Base-by-base conservation (phyloP, 108 stramenopile genomes). In the Pinguiococcus pyrenoidosus region DNA sequence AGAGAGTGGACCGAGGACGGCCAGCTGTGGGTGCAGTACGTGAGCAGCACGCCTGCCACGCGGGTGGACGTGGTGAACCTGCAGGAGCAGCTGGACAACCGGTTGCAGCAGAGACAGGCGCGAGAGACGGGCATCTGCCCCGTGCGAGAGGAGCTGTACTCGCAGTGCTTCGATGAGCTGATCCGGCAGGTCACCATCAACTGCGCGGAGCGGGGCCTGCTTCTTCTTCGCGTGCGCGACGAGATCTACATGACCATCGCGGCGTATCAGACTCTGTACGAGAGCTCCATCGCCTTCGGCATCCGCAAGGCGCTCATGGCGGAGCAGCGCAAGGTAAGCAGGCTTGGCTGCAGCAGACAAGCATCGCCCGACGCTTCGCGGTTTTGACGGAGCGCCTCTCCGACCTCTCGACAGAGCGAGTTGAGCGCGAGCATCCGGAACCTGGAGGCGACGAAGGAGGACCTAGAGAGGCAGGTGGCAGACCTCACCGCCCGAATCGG, bases 21-120 rank as follows among this genome's bases (percentile, higher is more conserved):
- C 24, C 69, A 74, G 64, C 72, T 76, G 17, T 78, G 77, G 77
- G 66, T 78, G 33, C 77, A 78, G 48, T 76, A 76, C 46, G 77
- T 78, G 8, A 69, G 66, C 10, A 72, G 67, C 29, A 74, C 73
- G 4, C 77, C 77, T 0, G 77, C 77, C 5, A 78, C 77, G 13
- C 37, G 77, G 17, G 44, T 78, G 2, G 77, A 78, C 32, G 74
- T 78, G 22, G 68, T 76, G 8, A 76, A 74, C 56, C 58, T 78
- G 17, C 77, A 78, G 57, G 77, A 78, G 40, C 50, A 57, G 13
- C 57, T 78, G 24, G 77, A 78, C 49, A 55, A 73, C 20, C 62
- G 69, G 34, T 56, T 78, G 32, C 75, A 76, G 49, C 72, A 75
- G 51, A 44, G 77, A 7, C 77, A 78, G 53, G 77, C 77, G 23